These are phyloP conservation scores for Dalbergia oliveri DNA, from an alignment of 306 rosid genomes.

Conservation along the genomic window DNA sequence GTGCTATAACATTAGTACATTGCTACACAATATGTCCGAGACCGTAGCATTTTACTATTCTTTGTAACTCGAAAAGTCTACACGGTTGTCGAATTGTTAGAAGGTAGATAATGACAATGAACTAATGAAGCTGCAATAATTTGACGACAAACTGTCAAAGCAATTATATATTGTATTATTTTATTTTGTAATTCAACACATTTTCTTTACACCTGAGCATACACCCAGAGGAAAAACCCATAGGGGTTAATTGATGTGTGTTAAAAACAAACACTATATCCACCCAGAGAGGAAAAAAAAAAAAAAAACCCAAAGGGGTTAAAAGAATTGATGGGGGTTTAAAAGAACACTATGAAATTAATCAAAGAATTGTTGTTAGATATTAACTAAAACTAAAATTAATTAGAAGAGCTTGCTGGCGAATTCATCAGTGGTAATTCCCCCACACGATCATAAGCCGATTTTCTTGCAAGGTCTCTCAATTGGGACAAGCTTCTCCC, in stretches of 20 bases:
- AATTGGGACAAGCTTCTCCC: slow-evolving; percentile 81
- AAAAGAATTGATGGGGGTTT: too few species aligned
- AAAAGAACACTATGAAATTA: not conserved
- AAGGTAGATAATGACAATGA: not conserved
- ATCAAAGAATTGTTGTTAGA: not conserved
- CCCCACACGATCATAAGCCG: slow-evolving; percentile 64
- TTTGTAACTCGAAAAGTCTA: slow-evolving; percentile 26
- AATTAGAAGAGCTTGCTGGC: slow-evolving; percentile 72
- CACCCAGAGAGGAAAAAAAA: not conserved
- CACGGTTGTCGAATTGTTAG: not conserved
- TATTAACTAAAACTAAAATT: too few species aligned
- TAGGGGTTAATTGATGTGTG: not conserved
- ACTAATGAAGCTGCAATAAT: not conserved
- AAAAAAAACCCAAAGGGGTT: not conserved
- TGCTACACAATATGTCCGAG: not conserved
- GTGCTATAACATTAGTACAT: not conserved
- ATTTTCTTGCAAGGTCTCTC: slow-evolving; percentile 64
- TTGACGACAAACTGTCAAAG: slow-evolving; percentile 12
- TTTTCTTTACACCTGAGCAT: not conserved
- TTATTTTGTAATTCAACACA: too few species aligned
- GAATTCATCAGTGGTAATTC: slow-evolving; percentile 66
- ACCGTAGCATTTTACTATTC: not conserved
- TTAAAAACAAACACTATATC: not conserved
- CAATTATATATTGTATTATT: too few species aligned
- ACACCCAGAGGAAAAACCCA: not conserved